Evolutionary conservation across 106 monocot genomes (phyloP).

Genomic region (Cymbidium sinense): DNA sequence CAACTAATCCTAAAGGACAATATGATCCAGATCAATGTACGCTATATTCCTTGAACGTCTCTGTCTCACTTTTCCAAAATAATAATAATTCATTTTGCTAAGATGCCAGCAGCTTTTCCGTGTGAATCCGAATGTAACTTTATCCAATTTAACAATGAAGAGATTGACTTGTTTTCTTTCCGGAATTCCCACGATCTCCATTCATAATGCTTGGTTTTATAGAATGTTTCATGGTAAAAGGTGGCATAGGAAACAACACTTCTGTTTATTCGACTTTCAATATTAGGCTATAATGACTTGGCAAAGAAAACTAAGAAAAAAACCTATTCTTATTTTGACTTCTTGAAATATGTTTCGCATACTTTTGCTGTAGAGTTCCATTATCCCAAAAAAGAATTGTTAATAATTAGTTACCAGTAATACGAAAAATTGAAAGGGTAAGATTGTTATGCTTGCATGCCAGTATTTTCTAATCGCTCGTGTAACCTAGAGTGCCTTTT

Average conservation of each 20-base stretch:
- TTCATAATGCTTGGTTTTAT: background rate
- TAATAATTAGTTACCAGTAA: background rate
- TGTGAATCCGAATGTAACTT: no score
- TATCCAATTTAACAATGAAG: background rate
- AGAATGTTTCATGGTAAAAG: background rate
- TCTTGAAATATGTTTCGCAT: background rate
- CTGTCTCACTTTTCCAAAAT: background rate
- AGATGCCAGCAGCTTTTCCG: background rate
- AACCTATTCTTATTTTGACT: no score
- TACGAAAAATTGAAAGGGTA: background rate
- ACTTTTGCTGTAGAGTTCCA: background rate
- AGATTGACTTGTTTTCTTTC: background rate
- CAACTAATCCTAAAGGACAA: conserved; percentile 92
- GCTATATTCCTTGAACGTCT: conserved; percentile 1
- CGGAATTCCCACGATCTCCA: background rate
- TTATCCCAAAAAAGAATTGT: background rate
- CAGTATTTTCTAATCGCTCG: no score
- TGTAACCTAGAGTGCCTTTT: no score
- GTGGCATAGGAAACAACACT: background rate
- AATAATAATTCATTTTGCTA: background rate
- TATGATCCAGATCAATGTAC: conserved; percentile 93
- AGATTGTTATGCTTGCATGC: no score
- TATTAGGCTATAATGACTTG: background rate
- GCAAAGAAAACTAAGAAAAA: no score
- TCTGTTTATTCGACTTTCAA: no score